Percentiles rank a stretch among this genome's conserved stretches.
These are phyloP conservation scores for Orbilia brochopaga DNA, from an alignment of 2,329 filamentous ascomycete species.

Conservation along the genomic window DNA sequence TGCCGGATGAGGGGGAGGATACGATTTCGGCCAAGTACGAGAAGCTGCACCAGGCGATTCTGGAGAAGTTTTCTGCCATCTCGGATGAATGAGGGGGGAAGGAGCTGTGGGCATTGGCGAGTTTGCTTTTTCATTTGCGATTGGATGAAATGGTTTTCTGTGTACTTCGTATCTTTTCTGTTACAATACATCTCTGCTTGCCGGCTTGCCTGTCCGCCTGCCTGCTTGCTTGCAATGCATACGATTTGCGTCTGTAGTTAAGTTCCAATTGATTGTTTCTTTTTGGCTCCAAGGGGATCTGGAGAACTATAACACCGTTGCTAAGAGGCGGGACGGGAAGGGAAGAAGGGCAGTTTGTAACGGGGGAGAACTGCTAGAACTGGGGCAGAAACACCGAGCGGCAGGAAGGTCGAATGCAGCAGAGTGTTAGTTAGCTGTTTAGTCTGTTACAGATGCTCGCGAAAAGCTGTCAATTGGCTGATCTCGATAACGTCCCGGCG, in stretches of 20 bases:
- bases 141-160: background rate
- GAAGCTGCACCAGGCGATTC: slow-evolving; percentile 85
- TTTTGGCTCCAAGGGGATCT: too few relatives aligned
- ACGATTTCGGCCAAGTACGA: slow-evolving; percentile 77
- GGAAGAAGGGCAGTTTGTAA: too few relatives aligned
- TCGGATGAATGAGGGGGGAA: slow-evolving; percentile 75
- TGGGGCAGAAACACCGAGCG: too few relatives aligned
- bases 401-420: too few relatives aligned
- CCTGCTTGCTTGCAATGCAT: slow-evolving; percentile 12
- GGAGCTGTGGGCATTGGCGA: slow-evolving; percentile 1
- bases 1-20: slow-evolving; percentile 80
- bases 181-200: slow-evolving; percentile 2
- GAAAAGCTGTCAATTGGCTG: too few relatives aligned
- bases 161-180: background rate
- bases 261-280: slow-evolving; percentile 2
- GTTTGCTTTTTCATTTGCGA: background rate
- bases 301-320: too few relatives aligned
- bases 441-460: too few relatives aligned
- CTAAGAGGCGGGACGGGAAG: too few relatives aligned
- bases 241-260: slow-evolving; percentile 21
- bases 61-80: slow-evolving; percentile 95
- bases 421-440: too few relatives aligned
- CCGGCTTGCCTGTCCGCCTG: slow-evolving; percentile 1
- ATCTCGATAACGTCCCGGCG: too few relatives aligned
- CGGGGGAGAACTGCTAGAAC: too few relatives aligned